phyloP scores from a whole-genome alignment of 352 stramenopile genomes.

The Pythium coloratum region DNA sequence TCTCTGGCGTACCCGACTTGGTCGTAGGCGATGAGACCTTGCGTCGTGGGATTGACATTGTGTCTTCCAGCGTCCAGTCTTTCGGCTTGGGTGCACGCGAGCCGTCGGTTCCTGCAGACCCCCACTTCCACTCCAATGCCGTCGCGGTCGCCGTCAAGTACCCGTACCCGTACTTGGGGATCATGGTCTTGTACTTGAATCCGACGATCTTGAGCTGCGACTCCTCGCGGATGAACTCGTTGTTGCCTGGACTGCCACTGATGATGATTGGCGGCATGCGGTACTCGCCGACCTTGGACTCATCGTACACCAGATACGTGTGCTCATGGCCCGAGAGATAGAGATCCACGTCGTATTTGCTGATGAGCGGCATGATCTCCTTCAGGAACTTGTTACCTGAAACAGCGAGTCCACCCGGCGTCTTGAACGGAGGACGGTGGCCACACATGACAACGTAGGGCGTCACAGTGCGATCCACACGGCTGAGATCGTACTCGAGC shows the following conservation, averaged over 20 bases:
- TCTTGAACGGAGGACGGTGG: constrained; percentile 75
- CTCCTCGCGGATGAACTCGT: constrained; percentile 65
- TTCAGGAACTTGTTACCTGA: constrained; percentile 55
- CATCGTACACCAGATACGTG: constrained; percentile 69
- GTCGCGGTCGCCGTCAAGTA: constrained; percentile 62
- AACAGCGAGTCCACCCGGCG: constrained; percentile 37
- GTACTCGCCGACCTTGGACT: constrained; percentile 46
- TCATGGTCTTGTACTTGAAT: constrained; percentile 60
- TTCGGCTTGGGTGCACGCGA: constrained; percentile 41
- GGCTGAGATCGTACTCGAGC: constrained; percentile 74
- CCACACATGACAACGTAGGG: constrained; percentile 73
- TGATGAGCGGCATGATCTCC: constrained; percentile 73
- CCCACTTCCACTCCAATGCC: constrained; percentile 65
- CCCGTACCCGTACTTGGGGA: constrained; percentile 75
- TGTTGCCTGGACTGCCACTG: constrained; percentile 71
- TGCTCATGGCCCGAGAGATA: constrained; percentile 74
- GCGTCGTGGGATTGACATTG: constrained; percentile 45
- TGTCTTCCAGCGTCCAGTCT: constrained; percentile 51
- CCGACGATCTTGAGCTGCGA: constrained; percentile 49
- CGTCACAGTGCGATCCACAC: constrained; percentile 53
- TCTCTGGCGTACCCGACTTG: constrained; percentile 45
- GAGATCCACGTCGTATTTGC: constrained; percentile 71
- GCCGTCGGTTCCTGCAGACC: constrained; percentile 45
- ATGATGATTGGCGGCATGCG: constrained; percentile 72
- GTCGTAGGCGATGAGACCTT: constrained; percentile 25